Evolutionary conservation across 2,329 filamentous ascomycete species (phyloP).

Genomic region (Fusarium vanettenii): DNA sequence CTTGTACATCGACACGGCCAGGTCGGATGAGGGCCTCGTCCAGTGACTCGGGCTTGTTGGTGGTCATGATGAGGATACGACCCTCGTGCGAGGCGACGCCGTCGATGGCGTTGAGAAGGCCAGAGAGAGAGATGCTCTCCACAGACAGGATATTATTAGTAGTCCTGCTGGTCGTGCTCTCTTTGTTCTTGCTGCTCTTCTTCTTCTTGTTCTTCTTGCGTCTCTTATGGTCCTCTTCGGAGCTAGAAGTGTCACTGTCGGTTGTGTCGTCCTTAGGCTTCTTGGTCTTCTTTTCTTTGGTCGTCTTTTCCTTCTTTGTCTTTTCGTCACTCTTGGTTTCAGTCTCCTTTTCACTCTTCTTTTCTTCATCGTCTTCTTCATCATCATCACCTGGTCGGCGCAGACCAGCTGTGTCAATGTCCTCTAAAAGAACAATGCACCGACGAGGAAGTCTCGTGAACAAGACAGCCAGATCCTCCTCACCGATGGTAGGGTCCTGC

Average conservation of each 20-base stretch:
- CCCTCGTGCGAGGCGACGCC: constrained; percentile 84
- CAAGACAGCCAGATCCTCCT: constrained; percentile 68
- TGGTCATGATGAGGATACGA: constrained; percentile 84
- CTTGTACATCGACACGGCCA: constrained; percentile 77
- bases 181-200: constrained; percentile 27
- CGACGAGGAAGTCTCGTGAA: constrained; percentile 71
- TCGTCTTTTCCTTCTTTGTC: constrained; percentile 20
- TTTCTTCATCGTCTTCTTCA: constrained; percentile 35
- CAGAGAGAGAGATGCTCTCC: constrained; percentile 76
- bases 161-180: constrained; percentile 36
- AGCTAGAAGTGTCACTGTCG: constrained; percentile 39
- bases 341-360: constrained; percentile 15
- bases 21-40: constrained; percentile 81
- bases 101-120: constrained; percentile 85
- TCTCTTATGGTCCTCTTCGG: constrained; percentile 35
- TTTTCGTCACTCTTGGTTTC: constrained; percentile 12
- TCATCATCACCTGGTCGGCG: constrained; percentile 54
- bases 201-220: constrained; percentile 34
- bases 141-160: constrained; percentile 33
- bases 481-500: constrained; percentile 69
- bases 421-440: constrained; percentile 75
- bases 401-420: constrained; percentile 75
- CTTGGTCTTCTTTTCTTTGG: constrained; percentile 42
- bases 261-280: constrained; percentile 38
- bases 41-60: constrained; percentile 78